Conservation (phyloP, 495 filamentous ascomycete species). For the Terfezia boudieri region DNA sequence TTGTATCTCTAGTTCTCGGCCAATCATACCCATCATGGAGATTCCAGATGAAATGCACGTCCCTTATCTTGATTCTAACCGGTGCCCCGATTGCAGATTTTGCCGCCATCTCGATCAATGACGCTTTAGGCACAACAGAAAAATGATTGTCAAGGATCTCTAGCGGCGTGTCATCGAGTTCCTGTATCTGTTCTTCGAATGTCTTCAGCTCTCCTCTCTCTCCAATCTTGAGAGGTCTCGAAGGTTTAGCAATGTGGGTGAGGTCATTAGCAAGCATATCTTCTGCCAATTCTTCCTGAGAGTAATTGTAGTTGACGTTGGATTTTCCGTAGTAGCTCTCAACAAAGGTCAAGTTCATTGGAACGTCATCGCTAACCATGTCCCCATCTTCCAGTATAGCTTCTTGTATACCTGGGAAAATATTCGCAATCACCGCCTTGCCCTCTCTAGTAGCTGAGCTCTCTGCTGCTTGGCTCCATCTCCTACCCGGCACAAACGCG, state of each 20-base stretch:
- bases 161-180: slow-evolving; percentile 24
- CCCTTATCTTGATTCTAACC: slow-evolving; percentile 52
- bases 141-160: slow-evolving; percentile 68
- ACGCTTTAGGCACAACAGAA: slow-evolving; percentile 2
- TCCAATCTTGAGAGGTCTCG: slow-evolving; percentile 27
- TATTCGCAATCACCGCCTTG: background rate
- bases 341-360: slow-evolving; percentile 33
- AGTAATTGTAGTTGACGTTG: slow-evolving; percentile 1
- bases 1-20: slow-evolving; percentile 64
- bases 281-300: slow-evolving; percentile 24
- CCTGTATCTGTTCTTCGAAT: slow-evolving; percentile 34
- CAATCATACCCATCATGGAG: slow-evolving; percentile 97
- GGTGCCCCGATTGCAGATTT: slow-evolving; percentile 22
- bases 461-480: background rate
- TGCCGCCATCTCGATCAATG: background rate
- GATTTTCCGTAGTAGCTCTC: slow-evolving; percentile 34
- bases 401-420: slow-evolving; percentile 13
- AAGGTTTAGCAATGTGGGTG: slow-evolving; percentile 17
- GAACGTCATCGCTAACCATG: slow-evolving; percentile 25
- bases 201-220: slow-evolving; percentile 40
- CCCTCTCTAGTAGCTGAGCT: background rate
- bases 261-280: slow-evolving; percentile 29
- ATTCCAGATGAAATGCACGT: slow-evolving; percentile 93
- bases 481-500: slow-evolving; percentile 31
- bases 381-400: slow-evolving; percentile 19